Conservation (phyloP, 2,329 filamentous ascomycete species). For the Colletotrichum sojae region DNA sequence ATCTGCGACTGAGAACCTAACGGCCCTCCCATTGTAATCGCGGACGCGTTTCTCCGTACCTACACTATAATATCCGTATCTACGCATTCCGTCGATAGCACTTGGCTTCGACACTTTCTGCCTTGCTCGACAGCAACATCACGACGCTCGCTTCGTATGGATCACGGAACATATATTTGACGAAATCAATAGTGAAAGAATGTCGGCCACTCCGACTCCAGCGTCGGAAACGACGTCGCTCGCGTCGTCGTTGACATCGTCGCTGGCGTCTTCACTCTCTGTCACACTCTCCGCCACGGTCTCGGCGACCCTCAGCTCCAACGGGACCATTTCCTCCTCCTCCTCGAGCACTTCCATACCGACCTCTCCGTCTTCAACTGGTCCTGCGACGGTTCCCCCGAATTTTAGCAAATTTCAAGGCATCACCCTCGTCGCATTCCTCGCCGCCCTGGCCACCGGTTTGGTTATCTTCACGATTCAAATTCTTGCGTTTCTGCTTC, state of each 20-base stretch:
- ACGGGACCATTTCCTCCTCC: constrained; percentile 23
- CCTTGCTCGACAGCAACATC: background rate
- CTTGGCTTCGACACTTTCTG: too few species aligned
- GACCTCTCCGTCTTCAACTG: background rate
- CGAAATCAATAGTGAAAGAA: constrained; percentile 4
- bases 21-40: constrained; percentile 13
- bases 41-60: constrained; percentile 3
- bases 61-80: background rate
- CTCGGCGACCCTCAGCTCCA: constrained; percentile 27
- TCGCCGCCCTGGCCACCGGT: constrained; percentile 75
- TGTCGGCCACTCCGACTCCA: constrained; percentile 33
- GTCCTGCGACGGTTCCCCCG: background rate
- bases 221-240: constrained; percentile 38
- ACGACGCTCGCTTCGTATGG: background rate
- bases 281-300: constrained; percentile 11
- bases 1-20: background rate
- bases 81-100: background rate
- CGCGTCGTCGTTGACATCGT: constrained; percentile 43
- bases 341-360: background rate
- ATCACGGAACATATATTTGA: background rate
- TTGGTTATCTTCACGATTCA: constrained; percentile 74
- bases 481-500: constrained; percentile 78
- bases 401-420: constrained; percentile 50
- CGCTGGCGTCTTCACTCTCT: constrained; percentile 29
- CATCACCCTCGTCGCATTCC: constrained; percentile 68